Conservation (phyloP, 176 grass and related monocot genomes). For the Cenchrus purpureus region DNA sequence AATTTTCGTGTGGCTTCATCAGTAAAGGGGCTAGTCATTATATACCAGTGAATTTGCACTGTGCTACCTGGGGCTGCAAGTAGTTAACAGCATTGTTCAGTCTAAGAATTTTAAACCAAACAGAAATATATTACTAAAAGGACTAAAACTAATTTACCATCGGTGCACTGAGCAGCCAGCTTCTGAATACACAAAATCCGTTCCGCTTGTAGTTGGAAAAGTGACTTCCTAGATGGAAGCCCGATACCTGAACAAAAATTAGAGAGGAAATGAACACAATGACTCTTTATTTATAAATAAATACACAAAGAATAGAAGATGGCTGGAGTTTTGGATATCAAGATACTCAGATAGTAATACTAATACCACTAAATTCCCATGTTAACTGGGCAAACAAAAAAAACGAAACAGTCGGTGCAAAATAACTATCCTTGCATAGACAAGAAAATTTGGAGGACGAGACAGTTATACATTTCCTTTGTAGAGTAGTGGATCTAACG, state of each 20-base stretch:
- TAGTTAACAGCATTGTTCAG: not conserved
- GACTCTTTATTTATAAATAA: conserved; percentile 10
- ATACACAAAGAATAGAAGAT: not conserved
- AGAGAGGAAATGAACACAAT: conserved; percentile 28
- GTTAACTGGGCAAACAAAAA: not conserved
- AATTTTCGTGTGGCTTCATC: conserved; percentile 73
- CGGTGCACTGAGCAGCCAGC: conserved; percentile 72
- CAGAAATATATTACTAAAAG: not conserved
- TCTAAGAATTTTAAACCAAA: not conserved
- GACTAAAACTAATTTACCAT: conserved; percentile 54
- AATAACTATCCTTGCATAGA: not conserved
- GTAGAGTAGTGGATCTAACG: not conserved
- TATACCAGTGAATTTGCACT: conserved; percentile 80
- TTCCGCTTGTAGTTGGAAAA: conserved; percentile 95
- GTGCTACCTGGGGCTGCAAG: conserved; percentile 46
- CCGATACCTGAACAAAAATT: conserved; percentile 60
- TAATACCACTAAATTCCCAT: not conserved
- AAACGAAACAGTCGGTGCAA: not conserved
- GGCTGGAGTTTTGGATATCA: not conserved
- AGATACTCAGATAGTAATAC: not conserved
- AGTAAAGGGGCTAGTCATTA: conserved; percentile 96
- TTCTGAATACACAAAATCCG: conserved; percentile 85
- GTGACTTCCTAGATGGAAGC: conserved; percentile 80
- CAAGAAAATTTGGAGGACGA: not conserved
- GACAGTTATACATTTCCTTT: not conserved